Base-by-base conservation (phyloP, 1,284 basidiomycete species). In the Moesziomyces sp. region DNA sequence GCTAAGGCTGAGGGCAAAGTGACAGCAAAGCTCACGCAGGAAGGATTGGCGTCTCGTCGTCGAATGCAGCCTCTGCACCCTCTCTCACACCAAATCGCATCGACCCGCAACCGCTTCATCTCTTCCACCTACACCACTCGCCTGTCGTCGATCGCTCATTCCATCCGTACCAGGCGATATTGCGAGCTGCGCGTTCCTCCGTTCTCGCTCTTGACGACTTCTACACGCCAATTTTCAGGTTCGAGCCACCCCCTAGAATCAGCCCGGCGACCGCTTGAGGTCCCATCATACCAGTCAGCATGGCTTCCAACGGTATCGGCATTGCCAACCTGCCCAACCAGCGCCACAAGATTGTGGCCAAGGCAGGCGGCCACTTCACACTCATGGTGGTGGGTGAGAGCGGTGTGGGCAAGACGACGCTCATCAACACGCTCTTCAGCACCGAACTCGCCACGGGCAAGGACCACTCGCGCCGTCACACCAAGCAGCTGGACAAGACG, bases 401-500 rank as follows among this genome's bases (percentile, higher is more conserved):
- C 49, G 77, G 77, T 43, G 72, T 79, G 16, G 77, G 82, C 26
- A 82, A 82, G 69, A 82, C 80, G 18, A 84, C 81, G n/a, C 64
- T 83, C 85, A 94, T 99, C 88, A 99, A 99, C 88, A 99, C 97
- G 42, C 91, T 99, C 78, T 99, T 99, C 87, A 93, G 94, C 44
- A 99, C 97, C 64, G 97, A 99, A 88, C 89, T 99, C 58, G 95
- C 93, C 9, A 88, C 92, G 6, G 84, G 91, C 52, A 94, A 96
- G 88, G 95, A 96, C 88, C 96, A 99, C 89, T 87, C 85, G 74
- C 90, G 90, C 83, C 91, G 96, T 72, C 94, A 96, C 87, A 87
- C 91, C 84, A 98, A 98, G 88, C 96, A 98, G 86, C 90, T 99
- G 77, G 96, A 98, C 89, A 98, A 98, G 87, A 91, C 97, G 56